Base-by-base conservation (phyloP, 2,329 filamentous ascomycete species). In the Seiridium unicorne region DNA sequence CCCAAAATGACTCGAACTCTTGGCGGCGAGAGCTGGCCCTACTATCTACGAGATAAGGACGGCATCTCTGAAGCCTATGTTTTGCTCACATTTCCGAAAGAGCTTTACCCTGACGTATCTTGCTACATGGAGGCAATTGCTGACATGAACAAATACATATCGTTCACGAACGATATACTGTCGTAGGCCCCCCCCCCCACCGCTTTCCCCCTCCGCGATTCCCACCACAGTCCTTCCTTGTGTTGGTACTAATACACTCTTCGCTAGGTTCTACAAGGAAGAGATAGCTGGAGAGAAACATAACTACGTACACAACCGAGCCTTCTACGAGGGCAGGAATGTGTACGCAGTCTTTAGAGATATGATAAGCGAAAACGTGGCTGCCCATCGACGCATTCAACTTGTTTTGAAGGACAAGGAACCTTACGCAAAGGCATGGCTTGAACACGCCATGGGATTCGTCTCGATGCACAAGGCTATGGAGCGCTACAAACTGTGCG, bases 211-310 rank as follows among this genome's bases (percentile, higher is more conserved):
- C 18, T 26, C 18, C 18, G 18, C 1, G 18, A 26, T 26, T 26
- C 18, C 18, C 18, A 26, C 18, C 18, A 26, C 18, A 26, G 18
- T 26, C 18, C 18, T 26, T 26, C 18, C 18, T 26, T 26, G 18
- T 26, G 18, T 26, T 26, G 11, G 8, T n/a, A 2, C 44, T 40
- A 5, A n/a, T 9, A 0, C 18, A 10, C 8, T 0, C 7, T 8
- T 13, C 38, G 13, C 13, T 36, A 72, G 68, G 2, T 72, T 72
- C 49, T 71, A 72, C 18, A 72, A 72, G 7, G 70, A 72, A 51
- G 69, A 72, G 42, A 62, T 62, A 40, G 67, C 62, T 0, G 68
- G 68, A 3, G 70, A 72, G 35, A 59, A 48, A 2, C 54, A 63
- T 10, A 72, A 72, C 55, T 72, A 71, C 32, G 64, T 72, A 7